Base-by-base conservation (phyloP, 75 land plant species). In the Pinus albicaulis region DNA sequence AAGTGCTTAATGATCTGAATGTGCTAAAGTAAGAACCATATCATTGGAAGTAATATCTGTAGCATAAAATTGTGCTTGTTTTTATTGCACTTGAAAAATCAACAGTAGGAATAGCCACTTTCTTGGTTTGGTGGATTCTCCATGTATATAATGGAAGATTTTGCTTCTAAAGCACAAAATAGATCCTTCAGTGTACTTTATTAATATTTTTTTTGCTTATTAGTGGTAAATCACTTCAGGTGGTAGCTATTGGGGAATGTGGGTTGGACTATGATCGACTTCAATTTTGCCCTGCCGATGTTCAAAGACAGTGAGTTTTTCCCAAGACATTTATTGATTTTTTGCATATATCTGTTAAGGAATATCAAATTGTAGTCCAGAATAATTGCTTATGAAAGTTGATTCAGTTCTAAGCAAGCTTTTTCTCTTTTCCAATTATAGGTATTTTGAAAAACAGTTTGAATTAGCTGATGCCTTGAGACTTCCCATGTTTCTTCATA, bases 211-310 rank as follows among this genome's bases (percentile, higher is more conserved):
- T 74, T 56, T 55, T 52, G 13, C 26, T 73, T 31, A 13, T 76
- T 55, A 20, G 14, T 20, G 22, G 59, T n/a, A 13, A 48, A 68
- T 22, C 56, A 76, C 68, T 59, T n/a, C 81, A 97, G 99, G 98
- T 98, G 59, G 99, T 98, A 57, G 99, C 99, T 22, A 82, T 98
- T 75, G 99, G 99, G 56, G 99, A 98, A 81, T 98, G 99, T 87
- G 99, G 99, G 41, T 78, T 98, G 82, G 99, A 98, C 64, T 98
- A 98, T 83, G 99, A 98, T 52, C 92, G 99, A 78, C 91, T 95
- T 77, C 98, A 95, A 65, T 98, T 98, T 86, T 98, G 98, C 64
- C 90, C 98, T 68, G 57, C 90, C 57, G 95, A 92, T 34, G 76
- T 87, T 75, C 99, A 98, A 74, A 90, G 83, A 77, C 88, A 84